A percentile compares a stretch with the other conserved stretches of the same genome.
phyloP scores from a whole-genome alignment of 1,284 basidiomycete species.

The Ceratobasidium sp. region DNA sequence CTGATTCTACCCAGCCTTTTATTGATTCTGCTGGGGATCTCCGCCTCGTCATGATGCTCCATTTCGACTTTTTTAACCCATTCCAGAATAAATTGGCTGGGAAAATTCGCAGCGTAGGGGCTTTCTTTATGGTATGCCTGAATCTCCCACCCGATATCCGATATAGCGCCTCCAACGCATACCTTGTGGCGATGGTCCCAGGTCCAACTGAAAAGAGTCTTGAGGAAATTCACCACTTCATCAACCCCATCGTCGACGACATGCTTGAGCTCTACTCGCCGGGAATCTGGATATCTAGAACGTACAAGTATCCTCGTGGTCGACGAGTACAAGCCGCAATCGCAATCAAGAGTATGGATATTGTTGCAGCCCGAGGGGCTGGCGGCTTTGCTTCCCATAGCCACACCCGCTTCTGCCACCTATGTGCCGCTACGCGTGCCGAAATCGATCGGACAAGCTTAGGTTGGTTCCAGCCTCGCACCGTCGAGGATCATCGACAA shows the following conservation, averaged over 20 bases:
- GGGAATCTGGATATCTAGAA: background rate
- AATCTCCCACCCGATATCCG: conserved; percentile 44
- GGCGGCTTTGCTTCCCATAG: background rate
- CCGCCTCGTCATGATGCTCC: background rate
- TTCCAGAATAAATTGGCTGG: background rate
- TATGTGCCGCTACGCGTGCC: background rate
- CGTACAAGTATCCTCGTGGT: background rate
- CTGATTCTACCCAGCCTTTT: background rate
- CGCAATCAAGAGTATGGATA: background rate
- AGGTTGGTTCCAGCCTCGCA: background rate
- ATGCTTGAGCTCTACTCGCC: background rate
- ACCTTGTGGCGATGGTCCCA: background rate
- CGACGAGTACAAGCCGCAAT: background rate
- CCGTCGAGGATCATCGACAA: background rate
- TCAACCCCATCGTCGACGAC: background rate
- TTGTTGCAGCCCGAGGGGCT: background rate
- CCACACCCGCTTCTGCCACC: background rate
- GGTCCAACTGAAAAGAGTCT: background rate
- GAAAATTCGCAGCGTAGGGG: conserved; percentile 28
- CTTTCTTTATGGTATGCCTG: conserved; percentile 27
- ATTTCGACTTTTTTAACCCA: conserved; percentile 37
- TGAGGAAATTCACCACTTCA: too few species aligned
- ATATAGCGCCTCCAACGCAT: conserved; percentile 45
- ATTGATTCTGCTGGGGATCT: background rate
- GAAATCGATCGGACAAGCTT: background rate